phyloP scores from a whole-genome alignment of 805 yeast species.

The Candida saitoana region DNA sequence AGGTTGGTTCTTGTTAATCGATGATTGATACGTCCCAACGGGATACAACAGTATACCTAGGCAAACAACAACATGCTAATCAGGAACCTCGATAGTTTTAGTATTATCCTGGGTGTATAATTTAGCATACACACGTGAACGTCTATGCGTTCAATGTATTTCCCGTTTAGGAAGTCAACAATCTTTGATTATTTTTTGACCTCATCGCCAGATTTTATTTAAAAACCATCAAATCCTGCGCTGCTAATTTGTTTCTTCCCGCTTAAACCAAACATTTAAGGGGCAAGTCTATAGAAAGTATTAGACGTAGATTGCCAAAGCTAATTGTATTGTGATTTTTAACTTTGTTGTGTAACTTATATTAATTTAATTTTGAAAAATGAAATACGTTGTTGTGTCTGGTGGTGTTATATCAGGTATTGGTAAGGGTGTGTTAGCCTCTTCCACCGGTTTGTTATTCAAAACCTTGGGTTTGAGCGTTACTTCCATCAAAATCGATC shows the following conservation, averaged over 20 bases:
- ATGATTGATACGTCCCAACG: background rate
- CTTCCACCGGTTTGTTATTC: constrained; percentile 91
- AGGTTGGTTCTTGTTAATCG: constrained; percentile 1
- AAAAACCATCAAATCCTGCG: background rate
- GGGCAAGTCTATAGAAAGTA: constrained; percentile 28
- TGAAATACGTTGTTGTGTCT: constrained; percentile 99
- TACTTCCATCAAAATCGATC: constrained; percentile 97
- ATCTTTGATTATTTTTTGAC: constrained; percentile 6
- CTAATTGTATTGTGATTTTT: background rate
- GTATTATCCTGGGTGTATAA: constrained; percentile 17
- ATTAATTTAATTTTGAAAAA: constrained; percentile 18
- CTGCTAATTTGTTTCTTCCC: constrained; percentile 35
- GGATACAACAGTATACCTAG: background rate
- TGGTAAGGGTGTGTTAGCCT: constrained; percentile 97
- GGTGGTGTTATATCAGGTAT: constrained; percentile 99
- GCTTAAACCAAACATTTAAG: constrained; percentile 41
- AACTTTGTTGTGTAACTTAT: background rate
- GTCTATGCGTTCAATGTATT: too few species aligned
- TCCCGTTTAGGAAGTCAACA: constrained; percentile 18
- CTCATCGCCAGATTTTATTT: constrained; percentile 5
- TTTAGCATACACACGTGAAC: constrained; percentile 19
- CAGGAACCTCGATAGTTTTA: constrained; percentile 8
- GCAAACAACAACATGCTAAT: constrained; percentile 3
- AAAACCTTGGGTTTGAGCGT: constrained; percentile 93
- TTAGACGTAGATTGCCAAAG: constrained; percentile 5